Conservation (phyloP, 352 stramenopile species). For the Pythium sp. region DNA sequence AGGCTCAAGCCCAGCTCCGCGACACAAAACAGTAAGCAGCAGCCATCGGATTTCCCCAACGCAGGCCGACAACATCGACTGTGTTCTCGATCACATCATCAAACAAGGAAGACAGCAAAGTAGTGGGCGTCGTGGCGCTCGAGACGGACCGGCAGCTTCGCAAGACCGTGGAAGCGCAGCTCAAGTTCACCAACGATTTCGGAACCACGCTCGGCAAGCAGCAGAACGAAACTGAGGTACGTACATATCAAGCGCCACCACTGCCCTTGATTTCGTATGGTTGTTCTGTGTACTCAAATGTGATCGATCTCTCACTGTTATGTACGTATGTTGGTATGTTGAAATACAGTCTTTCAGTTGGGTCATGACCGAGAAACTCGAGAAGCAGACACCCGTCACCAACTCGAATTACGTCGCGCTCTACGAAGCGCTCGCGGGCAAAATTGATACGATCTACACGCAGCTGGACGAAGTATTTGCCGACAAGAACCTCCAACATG, state of each 20-base stretch:
- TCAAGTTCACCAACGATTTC: slow-evolving; percentile 1
- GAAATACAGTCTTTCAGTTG: background rate
- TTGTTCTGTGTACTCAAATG: no score
- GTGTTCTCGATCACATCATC: background rate
- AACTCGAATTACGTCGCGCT: slow-evolving; percentile 1
- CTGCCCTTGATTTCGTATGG: no score
- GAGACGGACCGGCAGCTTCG: slow-evolving; percentile 14
- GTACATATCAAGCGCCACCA: no score
- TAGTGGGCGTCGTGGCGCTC: background rate
- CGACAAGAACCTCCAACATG: background rate
- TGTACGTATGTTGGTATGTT: no score
- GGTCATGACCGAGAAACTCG: slow-evolving; percentile 5
- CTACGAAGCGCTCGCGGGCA: background rate
- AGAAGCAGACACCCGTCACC: background rate
- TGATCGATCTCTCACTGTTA: no score
- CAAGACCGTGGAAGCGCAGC: slow-evolving; percentile 2
- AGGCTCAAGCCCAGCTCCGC: background rate
- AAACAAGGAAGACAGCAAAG: background rate
- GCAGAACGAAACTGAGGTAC: background rate
- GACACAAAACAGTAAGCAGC: background rate
- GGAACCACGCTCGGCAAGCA: background rate
- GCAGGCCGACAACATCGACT: background rate
- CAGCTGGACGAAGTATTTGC: slow-evolving; percentile 7
- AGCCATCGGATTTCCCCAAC: no score
- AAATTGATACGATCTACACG: slow-evolving; percentile 14